Base-by-base conservation (phyloP, 371 early-diverging fungal species). In the Lichtheimia ramosa region DNA sequence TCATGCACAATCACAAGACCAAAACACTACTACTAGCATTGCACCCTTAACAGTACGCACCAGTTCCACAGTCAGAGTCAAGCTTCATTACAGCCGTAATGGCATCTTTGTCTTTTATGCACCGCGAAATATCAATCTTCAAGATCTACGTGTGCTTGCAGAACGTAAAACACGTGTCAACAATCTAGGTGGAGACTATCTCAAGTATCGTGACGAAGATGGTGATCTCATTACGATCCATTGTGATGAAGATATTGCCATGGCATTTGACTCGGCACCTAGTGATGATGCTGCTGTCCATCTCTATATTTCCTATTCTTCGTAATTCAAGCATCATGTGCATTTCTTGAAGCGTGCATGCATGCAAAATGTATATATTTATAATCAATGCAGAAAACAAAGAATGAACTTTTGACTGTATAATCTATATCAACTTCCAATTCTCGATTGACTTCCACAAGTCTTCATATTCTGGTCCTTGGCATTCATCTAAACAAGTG, bases 131-230 rank as follows among this genome's bases (percentile, higher is more conserved):
- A 85, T 90, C 58, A 73, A 86, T 20, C 90, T 83, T 71, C 66
- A 63, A 16, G 92, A 90, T 50, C 74, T 96, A 42, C 68, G 82
- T 15, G 79, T 79, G 43, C 79, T 87, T 34, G 85, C 94, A 10
- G 92, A 92, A 69, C 77, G 88, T 55, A 95, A 95, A 73, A 84
- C 94, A 58, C 50, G 56, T 13, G 25, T 42, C 27, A 51, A 51
- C 12, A 53, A 49, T 5, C 64, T 81, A 53, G 59, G 71, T 5
- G 56, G 51, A 13, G 61, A 77, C 20, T 54, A 71, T 43, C 25
- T 94, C 54, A 82, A 87, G 59, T 95, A 92, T 70, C 82, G 81
- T 63, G 94, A 95, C 65, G 93, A 93, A 65, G 94, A 93, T 56
- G 89, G 90, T 24, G 93, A 95, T 65, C 80, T 85, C 56, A 83